A percentile compares a stretch with the other conserved stretches of the same genome.
These are phyloP conservation scores for Sedum album DNA, from an alignment of 164 flowering plant species.

Conservation along the genomic window DNA sequence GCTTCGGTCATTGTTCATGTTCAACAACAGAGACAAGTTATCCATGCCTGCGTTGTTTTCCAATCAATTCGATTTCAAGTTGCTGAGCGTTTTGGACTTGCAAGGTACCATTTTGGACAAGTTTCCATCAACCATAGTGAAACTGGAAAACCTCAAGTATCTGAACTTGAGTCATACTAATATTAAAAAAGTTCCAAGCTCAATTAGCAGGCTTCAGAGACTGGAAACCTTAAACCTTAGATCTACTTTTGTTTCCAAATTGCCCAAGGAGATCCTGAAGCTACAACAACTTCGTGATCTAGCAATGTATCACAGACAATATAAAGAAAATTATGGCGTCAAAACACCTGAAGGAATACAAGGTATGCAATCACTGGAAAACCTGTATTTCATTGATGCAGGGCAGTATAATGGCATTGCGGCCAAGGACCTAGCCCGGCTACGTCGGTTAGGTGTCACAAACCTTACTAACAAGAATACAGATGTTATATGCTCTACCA, in stretches of 20 bases:
- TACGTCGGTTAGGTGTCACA: slow-evolving; percentile 11
- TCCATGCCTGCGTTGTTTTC: neutral
- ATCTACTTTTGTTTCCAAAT: slow-evolving; percentile 10
- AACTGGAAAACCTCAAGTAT: slow-evolving; percentile 16
- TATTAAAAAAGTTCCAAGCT: slow-evolving; percentile 20
- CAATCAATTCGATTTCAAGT: slow-evolving; percentile 7
- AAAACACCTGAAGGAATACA: slow-evolving; percentile 13
- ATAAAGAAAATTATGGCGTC: slow-evolving; percentile 4
- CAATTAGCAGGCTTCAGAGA: slow-evolving; percentile 19
- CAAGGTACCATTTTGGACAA: slow-evolving; percentile 10
- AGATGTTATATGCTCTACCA: slow-evolving; percentile 8
- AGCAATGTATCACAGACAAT: neutral
- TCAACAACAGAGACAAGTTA: neutral
- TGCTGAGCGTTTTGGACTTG: slow-evolving; percentile 22
- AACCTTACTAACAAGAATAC: slow-evolving; percentile 10
- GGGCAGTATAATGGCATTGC: neutral
- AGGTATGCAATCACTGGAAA: slow-evolving; percentile 11
- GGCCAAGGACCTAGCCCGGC: slow-evolving; percentile 3
- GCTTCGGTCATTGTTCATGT: neutral
- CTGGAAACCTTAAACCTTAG: slow-evolving; percentile 27
- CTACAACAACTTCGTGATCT: slow-evolving; percentile 16
- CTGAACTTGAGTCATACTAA: slow-evolving; percentile 19
- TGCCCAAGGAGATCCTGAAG: slow-evolving; percentile 19
- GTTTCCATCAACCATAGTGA: slow-evolving; percentile 18
- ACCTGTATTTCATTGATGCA: slow-evolving; percentile 11